These are phyloP conservation scores for Saturnispora halmiae DNA, from an alignment of 805 yeast species.

Conservation along the genomic window DNA sequence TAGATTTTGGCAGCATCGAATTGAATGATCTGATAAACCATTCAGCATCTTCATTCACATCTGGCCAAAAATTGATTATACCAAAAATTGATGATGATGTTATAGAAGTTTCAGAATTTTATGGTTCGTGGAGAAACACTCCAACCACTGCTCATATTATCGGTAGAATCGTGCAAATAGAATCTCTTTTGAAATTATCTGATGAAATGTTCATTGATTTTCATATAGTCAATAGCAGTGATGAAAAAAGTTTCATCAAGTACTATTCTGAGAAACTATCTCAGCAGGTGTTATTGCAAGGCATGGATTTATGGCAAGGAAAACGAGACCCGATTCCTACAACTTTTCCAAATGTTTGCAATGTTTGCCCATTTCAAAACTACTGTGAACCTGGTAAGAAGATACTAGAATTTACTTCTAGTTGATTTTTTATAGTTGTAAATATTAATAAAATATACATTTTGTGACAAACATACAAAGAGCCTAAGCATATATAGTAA, in stretches of 20 bases:
- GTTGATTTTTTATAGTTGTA: no score
- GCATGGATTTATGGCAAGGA: conserved; percentile 53
- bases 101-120: conserved; percentile 2
- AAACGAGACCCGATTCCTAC: conserved; percentile 38
- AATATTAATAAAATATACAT: background rate
- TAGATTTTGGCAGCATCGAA: conserved; percentile 33
- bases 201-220: conserved; percentile 31
- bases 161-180: conserved; percentile 43
- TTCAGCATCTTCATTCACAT: no score
- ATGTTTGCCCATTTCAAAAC: conserved; percentile 38
- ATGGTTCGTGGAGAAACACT: conserved; percentile 40
- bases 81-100: conserved; percentile 1
- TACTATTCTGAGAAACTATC: conserved; percentile 30
- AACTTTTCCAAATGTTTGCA: conserved; percentile 37
- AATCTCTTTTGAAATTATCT: conserved; percentile 30
- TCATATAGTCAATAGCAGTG: background rate
- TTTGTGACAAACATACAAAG: background rate
- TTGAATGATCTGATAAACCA: background rate
- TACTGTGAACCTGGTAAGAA: conserved; percentile 7
- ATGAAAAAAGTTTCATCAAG: conserved; percentile 22
- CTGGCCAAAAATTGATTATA: background rate
- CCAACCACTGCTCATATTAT: conserved; percentile 51
- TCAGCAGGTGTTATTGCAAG: conserved; percentile 23
- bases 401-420: background rate
- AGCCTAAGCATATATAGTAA: background rate